phyloP scores from a whole-genome alignment of 2,329 filamentous ascomycete species.

The Bipolaris cookei region DNA sequence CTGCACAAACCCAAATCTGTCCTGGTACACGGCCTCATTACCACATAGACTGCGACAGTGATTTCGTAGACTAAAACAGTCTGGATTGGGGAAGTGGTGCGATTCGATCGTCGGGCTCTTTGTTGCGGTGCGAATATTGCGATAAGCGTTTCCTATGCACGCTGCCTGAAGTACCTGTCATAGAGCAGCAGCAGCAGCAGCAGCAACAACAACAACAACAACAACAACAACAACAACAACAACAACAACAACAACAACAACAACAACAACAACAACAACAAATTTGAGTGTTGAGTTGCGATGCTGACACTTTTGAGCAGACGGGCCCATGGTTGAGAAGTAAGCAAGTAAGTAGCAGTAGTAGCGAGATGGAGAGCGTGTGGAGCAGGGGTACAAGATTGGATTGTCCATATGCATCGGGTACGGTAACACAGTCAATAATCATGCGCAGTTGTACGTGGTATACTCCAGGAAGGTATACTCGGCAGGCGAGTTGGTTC shows the following conservation, averaged over 20 bases:
- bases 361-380: slow-evolving; percentile 10
- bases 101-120: slow-evolving; percentile 7
- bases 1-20: slow-evolving; percentile 4
- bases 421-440: slow-evolving; percentile 38
- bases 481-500: slow-evolving; percentile 19
- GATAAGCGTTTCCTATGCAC: not conserved
- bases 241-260: no score
- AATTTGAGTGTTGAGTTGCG: no score
- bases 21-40: slow-evolving; percentile 5
- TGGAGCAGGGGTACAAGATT: slow-evolving; percentile 35
- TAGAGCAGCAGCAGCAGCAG: not conserved
- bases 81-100: slow-evolving; percentile 9
- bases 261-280: no score
- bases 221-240: not conserved
- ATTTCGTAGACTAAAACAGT: slow-evolving; percentile 26
- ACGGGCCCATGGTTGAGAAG: slow-evolving; percentile 7
- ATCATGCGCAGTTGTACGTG: slow-evolving; percentile 30
- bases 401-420: slow-evolving; percentile 24
- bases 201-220: no score
- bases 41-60: slow-evolving; percentile 4
- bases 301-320: not conserved
- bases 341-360: not conserved
- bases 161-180: slow-evolving; percentile 1
- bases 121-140: slow-evolving; percentile 25
- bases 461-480: slow-evolving; percentile 18